Evolutionary conservation across 169 alveolate genomes (phyloP), one percentile per base, ranked within the genome.

Genomic region (Plasmodium inui): DNA sequence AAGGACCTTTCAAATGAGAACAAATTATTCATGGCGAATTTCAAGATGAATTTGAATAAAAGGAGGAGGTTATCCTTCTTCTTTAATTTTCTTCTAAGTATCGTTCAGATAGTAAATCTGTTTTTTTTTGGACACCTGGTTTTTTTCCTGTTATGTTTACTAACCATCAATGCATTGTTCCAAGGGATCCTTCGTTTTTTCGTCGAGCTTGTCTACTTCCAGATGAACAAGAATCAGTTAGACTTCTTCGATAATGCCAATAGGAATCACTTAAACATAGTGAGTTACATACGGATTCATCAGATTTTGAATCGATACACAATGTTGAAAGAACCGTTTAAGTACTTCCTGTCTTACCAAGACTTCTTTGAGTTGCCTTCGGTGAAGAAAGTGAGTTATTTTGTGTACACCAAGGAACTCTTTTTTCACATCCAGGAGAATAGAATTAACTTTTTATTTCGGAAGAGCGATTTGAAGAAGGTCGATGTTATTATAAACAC

Each of bases 381-480:
- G 0, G 67, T 39, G 3, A 88, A 61, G 71, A 88, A 88, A 53
- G 82, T 57, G 7, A 78, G 37, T 22, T 88, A 57, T 79, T 88
- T 88, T 88, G 94, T 88, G 12, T 73, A 88, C 46, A 88, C 94
- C 1, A 88, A 88, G 32, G 94, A 88, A 3, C 55, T 88, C 4
- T 88, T 88, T 44, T 88, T 88, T 61, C 72, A 78, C 55, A 88
- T 88, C 50, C 82, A 88, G 50, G 94, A 88, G 30, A 88, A 55
- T 67, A 78, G 72, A 57, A 67, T 88, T 22, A 32, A 37, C 5
- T 88, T 88, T 14, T 6, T 88, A 17, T 88, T 88, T 22, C 81
- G 94, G 50, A 78, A 57, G 70, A 39, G 22, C 14, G 94, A 88
- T 32, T 61, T 88, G 46, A 88, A 76, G 50, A 88, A 57, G 44